Conservation (phyloP, 83 land plant species). For the Picea engelmannii region DNA sequence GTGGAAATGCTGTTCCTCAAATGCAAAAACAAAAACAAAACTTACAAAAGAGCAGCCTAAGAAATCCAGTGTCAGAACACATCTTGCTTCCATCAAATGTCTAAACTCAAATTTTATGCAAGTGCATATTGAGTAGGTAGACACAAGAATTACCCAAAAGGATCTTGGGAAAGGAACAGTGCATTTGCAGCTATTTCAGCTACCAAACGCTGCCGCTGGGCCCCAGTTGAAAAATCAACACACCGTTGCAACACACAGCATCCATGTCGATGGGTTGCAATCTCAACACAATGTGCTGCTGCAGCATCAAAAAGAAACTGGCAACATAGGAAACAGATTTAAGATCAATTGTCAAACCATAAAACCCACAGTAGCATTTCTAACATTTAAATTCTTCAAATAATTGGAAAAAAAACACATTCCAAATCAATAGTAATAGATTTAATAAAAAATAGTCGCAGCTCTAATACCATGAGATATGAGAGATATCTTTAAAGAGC, state of each 20-base stretch:
- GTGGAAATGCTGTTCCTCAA: not conserved
- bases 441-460: not conserved
- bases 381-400: not conserved
- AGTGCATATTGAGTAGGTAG: not conserved
- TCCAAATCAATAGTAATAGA: not conserved
- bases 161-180: slow-evolving; percentile 62
- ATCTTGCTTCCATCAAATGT: not conserved
- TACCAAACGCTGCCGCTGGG: slow-evolving; percentile 39
- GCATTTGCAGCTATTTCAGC: slow-evolving; percentile 46
- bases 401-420: not conserved
- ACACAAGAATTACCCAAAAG: slow-evolving; percentile 54
- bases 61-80: not conserved
- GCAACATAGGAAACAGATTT: slow-evolving; percentile 1
- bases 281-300: slow-evolving; percentile 53
- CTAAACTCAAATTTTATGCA: not conserved
- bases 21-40: not conserved
- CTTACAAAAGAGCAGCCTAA: not conserved
- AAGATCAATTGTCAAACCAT: not conserved
- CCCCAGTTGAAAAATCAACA: slow-evolving; percentile 48
- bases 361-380: not conserved
- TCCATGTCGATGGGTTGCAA: slow-evolving; percentile 71
- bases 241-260: slow-evolving; percentile 79
- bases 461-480: not conserved
- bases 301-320: slow-evolving; percentile 75
- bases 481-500: not conserved